phyloP scores from a whole-genome alignment of 2,329 filamentous ascomycete genomes.

The Beauveria medogensis region DNA sequence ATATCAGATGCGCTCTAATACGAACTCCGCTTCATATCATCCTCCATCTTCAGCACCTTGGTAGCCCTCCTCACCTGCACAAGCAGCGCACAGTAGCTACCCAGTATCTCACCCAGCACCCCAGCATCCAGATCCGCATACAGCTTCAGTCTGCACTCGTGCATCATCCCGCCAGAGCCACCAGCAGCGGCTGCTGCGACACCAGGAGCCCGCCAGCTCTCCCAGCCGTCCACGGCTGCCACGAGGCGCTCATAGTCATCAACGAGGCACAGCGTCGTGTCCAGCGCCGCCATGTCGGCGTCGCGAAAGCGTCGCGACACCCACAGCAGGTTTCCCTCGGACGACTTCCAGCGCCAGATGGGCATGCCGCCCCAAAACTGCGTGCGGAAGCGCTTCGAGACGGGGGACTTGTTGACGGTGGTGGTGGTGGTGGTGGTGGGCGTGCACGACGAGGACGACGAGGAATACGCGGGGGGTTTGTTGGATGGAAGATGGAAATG shows the following conservation, averaged over 20 bases:
- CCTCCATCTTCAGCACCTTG: neutral
- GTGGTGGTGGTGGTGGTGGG: neutral
- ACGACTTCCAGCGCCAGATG: slow-evolving; percentile 10
- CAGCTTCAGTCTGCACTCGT: slow-evolving; percentile 4
- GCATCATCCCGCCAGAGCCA: neutral
- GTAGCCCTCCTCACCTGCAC: slow-evolving; percentile 2
- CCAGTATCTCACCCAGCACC: slow-evolving; percentile 5
- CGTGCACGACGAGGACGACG: neutral
- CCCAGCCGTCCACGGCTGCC: slow-evolving; percentile 1
- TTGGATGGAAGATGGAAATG: neutral
- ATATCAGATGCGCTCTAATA: neutral
- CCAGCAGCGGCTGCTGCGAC: neutral
- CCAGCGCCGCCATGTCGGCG: neutral
- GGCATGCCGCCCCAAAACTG: slow-evolving; percentile 9
- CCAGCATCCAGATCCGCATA: slow-evolving; percentile 4
- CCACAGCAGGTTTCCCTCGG: slow-evolving; percentile 8
- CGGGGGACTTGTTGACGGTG: neutral
- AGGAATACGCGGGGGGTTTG: neutral
- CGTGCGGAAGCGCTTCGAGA: slow-evolving; percentile 6
- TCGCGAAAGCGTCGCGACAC: slow-evolving; percentile 9
- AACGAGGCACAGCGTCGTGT: slow-evolving; percentile 3
- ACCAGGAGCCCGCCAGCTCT: neutral
- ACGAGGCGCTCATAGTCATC: slow-evolving; percentile 10
- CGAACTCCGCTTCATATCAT: neutral
- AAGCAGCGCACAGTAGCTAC: slow-evolving; percentile 6